Evolutionary conservation across 805 yeast genomes (phyloP).

Genomic region (Limtongozyma cylindracea): DNA sequence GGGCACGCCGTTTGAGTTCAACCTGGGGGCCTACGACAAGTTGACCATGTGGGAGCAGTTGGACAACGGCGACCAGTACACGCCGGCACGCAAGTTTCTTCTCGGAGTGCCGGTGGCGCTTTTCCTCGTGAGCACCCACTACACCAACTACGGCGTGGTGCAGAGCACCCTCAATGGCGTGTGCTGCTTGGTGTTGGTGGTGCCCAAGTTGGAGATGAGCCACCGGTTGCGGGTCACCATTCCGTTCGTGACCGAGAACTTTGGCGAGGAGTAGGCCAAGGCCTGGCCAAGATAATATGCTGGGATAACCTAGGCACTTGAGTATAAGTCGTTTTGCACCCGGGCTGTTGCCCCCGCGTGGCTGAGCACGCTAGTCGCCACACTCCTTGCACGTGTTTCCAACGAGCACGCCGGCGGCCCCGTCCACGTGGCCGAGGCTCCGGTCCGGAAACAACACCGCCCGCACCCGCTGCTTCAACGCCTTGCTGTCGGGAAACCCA

Average conservation of each 20-base stretch:
- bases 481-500: constrained; percentile 77
- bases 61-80: constrained; percentile 87
- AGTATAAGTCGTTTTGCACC: too few species aligned
- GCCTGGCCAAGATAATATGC: too few species aligned
- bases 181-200: constrained; percentile 65
- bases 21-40: constrained; percentile 87
- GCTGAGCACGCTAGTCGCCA: too few species aligned
- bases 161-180: constrained; percentile 58
- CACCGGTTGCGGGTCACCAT: constrained; percentile 53
- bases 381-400: too few species aligned
- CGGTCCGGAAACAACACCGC: constrained; percentile 26
- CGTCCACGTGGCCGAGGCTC: constrained; percentile 41
- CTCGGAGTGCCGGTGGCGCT: constrained; percentile 81
- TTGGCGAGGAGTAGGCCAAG: too few species aligned
- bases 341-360: too few species aligned
- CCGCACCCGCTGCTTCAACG: constrained; percentile 44
- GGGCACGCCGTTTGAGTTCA: constrained; percentile 94
- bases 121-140: constrained; percentile 74
- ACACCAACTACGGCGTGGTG: constrained; percentile 60
- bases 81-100: constrained; percentile 85
- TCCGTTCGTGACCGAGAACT: constrained; percentile 1
- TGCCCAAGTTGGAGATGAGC: constrained; percentile 73
- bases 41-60: constrained; percentile 98
- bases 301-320: too few species aligned
- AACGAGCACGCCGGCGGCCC: background rate